phyloP scores from a whole-genome alignment of 768 basidiomycete species.

The Cyclocybe aegerita region DNA sequence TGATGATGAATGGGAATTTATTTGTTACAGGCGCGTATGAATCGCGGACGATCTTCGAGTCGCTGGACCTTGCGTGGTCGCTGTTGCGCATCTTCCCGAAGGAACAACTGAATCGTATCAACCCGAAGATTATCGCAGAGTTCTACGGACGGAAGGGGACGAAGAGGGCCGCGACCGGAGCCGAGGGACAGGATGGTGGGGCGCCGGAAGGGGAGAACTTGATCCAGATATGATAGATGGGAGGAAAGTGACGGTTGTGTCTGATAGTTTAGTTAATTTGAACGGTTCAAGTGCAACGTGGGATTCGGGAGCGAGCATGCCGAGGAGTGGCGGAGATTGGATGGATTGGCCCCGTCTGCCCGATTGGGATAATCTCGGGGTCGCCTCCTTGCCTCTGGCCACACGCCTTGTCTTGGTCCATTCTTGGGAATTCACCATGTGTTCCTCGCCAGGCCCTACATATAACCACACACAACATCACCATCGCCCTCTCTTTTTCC shows the following conservation, averaged over 20 bases:
- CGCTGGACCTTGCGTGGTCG: slow-evolving; percentile 95
- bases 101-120: slow-evolving; percentile 97
- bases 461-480: too few species aligned
- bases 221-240: slow-evolving; percentile 21
- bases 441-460: slow-evolving; percentile 25
- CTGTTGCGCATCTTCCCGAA: slow-evolving; percentile 98
- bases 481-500: slow-evolving; percentile 4
- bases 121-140: slow-evolving; percentile 92
- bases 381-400: slow-evolving; percentile 13
- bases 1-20: not conserved
- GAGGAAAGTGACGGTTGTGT: slow-evolving; percentile 10
- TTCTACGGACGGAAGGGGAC: slow-evolving; percentile 88
- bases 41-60: slow-evolving; percentile 94
- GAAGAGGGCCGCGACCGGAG: slow-evolving; percentile 58
- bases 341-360: not conserved
- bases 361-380: slow-evolving; percentile 13
- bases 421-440: slow-evolving; percentile 35
- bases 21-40: slow-evolving; percentile 77
- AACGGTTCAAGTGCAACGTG: not conserved
- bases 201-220: slow-evolving; percentile 25
- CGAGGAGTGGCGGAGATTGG: not conserved
- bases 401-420: slow-evolving; percentile 32
- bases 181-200: slow-evolving; percentile 42
- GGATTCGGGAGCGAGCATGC: slow-evolving; percentile 1
- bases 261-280: not conserved